phyloP scores from a whole-genome alignment of 2,329 filamentous ascomycete species.

The Graphiopsis chlorocephala region DNA sequence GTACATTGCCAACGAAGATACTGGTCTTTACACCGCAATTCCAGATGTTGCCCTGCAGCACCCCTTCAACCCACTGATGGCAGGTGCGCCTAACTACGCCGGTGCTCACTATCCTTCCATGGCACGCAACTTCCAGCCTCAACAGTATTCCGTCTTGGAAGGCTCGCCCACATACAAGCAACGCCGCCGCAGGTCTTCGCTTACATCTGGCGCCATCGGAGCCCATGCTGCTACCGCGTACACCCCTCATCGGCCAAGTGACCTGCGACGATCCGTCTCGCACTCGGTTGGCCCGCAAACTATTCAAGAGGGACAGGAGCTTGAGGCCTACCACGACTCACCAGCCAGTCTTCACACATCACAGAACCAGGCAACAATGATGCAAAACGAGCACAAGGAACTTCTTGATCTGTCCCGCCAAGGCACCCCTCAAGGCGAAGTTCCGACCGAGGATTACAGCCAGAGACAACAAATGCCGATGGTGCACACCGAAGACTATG shows the following conservation, averaged over 20 bases:
- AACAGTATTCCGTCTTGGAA: constrained; percentile 87
- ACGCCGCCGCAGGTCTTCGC: constrained; percentile 86
- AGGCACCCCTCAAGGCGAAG: constrained; percentile 80
- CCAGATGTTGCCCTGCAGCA: constrained; percentile 78
- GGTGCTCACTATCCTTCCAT: constrained; percentile 76
- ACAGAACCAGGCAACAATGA: constrained; percentile 54
- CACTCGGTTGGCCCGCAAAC: constrained; percentile 77
- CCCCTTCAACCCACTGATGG: constrained; percentile 83
- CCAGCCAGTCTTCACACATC: constrained; percentile 74
- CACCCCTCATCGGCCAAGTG: constrained; percentile 75
- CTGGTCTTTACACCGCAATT: constrained; percentile 90
- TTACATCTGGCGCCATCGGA: constrained; percentile 63
- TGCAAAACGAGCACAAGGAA: constrained; percentile 74
- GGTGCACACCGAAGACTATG: constrained; percentile 66
- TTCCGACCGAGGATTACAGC: constrained; percentile 72
- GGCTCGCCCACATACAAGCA: constrained; percentile 99
- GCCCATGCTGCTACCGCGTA: constrained; percentile 43
- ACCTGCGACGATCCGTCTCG: constrained; percentile 87
- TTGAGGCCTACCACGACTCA: constrained; percentile 73
- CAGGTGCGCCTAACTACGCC: constrained; percentile 80
- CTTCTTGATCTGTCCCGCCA: constrained; percentile 81
- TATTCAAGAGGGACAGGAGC: constrained; percentile 52
- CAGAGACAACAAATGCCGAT: constrained; percentile 57
- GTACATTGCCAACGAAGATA: constrained; percentile 98
- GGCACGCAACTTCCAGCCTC: constrained; percentile 62